These are phyloP conservation scores for Chenopodium berlandieri DNA, from an alignment of 148 eudicot genomes.

Conservation along the genomic window DNA sequence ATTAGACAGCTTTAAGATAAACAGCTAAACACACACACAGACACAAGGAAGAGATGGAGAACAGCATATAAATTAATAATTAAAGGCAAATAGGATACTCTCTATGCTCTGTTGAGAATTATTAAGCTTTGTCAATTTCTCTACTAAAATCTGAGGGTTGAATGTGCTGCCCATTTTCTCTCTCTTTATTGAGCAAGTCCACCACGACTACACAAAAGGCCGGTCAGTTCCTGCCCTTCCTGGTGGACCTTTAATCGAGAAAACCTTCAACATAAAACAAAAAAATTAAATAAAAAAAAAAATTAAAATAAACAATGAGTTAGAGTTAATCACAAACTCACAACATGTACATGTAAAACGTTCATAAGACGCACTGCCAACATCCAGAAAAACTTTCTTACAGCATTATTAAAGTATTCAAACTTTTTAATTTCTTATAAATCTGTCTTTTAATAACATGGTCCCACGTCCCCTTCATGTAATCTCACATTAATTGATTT, in stretches of 20 bases:
- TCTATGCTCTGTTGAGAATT: slow-evolving; percentile 92
- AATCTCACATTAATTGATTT: not conserved
- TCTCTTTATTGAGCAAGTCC: slow-evolving; percentile 27
- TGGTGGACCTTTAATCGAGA: slow-evolving; percentile 19
- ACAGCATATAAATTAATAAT: not conserved
- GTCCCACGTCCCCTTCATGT: not conserved
- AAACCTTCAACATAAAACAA: slow-evolving; percentile 20
- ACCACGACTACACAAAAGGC: slow-evolving; percentile 30
- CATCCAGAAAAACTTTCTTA: not conserved
- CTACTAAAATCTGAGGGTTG: slow-evolving; percentile 78
- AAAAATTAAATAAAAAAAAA: too few species aligned
- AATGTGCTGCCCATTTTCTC: slow-evolving; percentile 69
- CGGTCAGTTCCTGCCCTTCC: not conserved
- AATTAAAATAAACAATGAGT: not conserved
- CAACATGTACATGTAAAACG: not conserved
- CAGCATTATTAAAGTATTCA: not conserved
- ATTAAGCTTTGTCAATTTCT: slow-evolving; percentile 80
- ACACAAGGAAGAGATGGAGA: not conserved
- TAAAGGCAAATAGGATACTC: slow-evolving; percentile 63
- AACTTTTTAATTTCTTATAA: not conserved
- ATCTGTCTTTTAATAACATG: not conserved
- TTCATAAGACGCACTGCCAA: not conserved
- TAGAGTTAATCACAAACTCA: not conserved
- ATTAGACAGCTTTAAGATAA: not conserved
- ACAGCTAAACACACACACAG: not conserved